Percentiles rank a stretch among this genome's conserved stretches.
Conservation (phyloP, 148 eudicot genomes). For the Rhododendron vialii region DNA sequence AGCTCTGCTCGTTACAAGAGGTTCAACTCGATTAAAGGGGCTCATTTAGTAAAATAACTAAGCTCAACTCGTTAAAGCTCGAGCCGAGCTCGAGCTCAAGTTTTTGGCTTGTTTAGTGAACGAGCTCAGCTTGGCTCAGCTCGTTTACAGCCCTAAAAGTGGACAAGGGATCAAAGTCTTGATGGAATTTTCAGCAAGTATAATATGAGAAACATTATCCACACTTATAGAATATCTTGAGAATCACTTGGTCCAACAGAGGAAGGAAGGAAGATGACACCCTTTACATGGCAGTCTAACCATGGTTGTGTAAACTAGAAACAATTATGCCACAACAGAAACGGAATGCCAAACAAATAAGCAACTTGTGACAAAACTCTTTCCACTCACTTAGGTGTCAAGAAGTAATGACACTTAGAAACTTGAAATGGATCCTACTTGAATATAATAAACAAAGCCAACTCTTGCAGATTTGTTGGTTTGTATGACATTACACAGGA, state of each 20-base stretch:
- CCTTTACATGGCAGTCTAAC: not conserved
- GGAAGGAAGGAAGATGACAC: not conserved
- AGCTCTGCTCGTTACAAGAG: no score
- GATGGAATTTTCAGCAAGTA: not conserved
- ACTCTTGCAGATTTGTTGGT: not conserved
- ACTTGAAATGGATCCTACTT: not conserved
- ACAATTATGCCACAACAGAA: not conserved
- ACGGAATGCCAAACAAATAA: not conserved
- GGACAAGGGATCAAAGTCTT: not conserved
- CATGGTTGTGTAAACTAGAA: no score
- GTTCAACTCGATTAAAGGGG: no score
- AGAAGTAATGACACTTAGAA: not conserved
- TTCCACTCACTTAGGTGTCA: not conserved
- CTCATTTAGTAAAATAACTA: no score
- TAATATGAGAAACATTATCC: not conserved
- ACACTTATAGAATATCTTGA: not conserved
- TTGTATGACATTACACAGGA: not conserved
- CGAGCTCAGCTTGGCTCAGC: no score
- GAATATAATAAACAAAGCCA: not conserved
- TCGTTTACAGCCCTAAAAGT: no score
- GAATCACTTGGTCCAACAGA: constrained; percentile 1
- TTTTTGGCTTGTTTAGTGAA: no score
- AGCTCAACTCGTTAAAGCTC: no score
- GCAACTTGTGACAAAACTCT: not conserved
- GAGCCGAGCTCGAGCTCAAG: no score